Base-by-base conservation (phyloP, 352 stramenopile species). In the Pythium phragmiticola region DNA sequence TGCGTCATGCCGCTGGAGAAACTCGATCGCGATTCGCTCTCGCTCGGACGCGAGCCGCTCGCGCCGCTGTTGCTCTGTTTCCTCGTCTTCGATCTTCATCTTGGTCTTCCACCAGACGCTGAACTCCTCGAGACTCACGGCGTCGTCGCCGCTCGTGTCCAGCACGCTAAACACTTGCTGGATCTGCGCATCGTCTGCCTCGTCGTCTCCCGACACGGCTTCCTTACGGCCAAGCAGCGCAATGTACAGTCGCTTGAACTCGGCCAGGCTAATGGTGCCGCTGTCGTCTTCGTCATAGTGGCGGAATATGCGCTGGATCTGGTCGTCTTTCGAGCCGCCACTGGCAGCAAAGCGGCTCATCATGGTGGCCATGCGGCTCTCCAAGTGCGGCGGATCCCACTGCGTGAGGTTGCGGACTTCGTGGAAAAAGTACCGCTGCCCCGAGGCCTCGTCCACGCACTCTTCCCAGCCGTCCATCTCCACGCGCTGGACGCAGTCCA, bases 91-190 rank as follows among this genome's bases (percentile, higher is more conserved):
- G 3, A 92, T 61, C 52, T 82, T 65, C 4, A 88, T 62, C 36
- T 89, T 92, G 1, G 83, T 82, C 59, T 77, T 74, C 83, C 83
- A 90, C 83, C 83, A 92, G n/a, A 82, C 41, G 47, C 78, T 73
- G 60, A 92, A 92, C 60, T 92, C 83, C 3, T 89, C 81, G 3
- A 89, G 57, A 56, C 67, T 89, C 33, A 90, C 83, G 36, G 71
- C 56, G 9, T 80, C 81, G 39, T 90, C 83, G 14, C 78, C 81
- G n/a, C 78, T 85, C 6, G 74, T 84, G 61, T 92, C 79, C 4
- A 92, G 48, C 12, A 90, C 68, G 8, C 42, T 53, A 49, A 89
- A 89, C 7, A 90, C 69, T 41, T 87, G 72, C 19, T 62, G 63
- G 30, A 90, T 74, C 16, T 87, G 69, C 14, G 60, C 54, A 42